Conservation (phyloP, 2,329 filamentous ascomycete genomes). For the Diplodia corticola region DNA sequence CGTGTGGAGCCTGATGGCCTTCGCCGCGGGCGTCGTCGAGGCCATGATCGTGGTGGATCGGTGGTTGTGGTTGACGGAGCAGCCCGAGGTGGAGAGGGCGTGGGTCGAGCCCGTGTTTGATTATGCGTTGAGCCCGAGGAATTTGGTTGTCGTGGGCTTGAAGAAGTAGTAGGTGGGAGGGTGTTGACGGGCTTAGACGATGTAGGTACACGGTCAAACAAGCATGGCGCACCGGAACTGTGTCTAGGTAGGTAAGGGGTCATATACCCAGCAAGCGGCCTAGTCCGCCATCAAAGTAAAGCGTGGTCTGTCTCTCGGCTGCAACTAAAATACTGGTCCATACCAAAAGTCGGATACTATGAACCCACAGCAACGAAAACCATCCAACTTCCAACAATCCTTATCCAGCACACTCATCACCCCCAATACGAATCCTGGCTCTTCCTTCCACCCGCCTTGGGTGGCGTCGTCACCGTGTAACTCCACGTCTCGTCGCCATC, state of each 20-base stretch:
- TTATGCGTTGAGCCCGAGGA: conserved; percentile 80
- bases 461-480: conserved; percentile 48
- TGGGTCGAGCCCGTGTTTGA: conserved; percentile 97
- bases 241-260: not conserved
- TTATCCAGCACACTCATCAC: conserved; percentile 16
- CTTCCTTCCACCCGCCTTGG: conserved; percentile 41
- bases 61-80: conserved; percentile 83
- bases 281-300: not conserved
- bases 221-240: no score
- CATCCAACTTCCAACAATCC: not conserved
- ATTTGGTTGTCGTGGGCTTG: conserved; percentile 88
- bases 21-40: conserved; percentile 86
- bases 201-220: not conserved
- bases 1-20: conserved; percentile 95
- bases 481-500: conserved; percentile 81
- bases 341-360: not conserved
- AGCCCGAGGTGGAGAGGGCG: conserved; percentile 66
- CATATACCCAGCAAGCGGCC: not conserved
- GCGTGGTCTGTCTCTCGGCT: no score
- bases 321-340: not conserved
- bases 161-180: conserved; percentile 55
- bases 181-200: not conserved
- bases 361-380: not conserved
- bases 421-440: conserved; percentile 51
- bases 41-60: conserved; percentile 87